Percentiles rank a stretch among this genome's conserved stretches.
phyloP scores from a whole-genome alignment of 1,284 basidiomycete species.

The Clitocybe nebularis region DNA sequence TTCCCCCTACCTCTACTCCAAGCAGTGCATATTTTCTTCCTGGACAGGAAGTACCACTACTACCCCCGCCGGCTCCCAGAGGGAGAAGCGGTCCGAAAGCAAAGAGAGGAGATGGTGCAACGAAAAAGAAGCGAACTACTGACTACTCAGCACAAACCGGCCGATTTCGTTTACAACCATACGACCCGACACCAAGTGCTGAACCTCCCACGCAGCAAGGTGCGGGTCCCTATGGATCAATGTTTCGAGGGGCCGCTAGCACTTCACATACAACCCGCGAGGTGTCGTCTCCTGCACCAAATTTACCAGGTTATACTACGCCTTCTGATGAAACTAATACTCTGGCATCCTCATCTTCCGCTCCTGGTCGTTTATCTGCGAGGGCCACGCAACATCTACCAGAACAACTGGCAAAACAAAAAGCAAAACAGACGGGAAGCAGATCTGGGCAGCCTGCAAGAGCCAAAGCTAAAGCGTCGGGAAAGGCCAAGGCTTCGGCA shows the following conservation, averaged over 20 bases:
- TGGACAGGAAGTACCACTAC: slow-evolving; percentile 41
- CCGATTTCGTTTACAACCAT: slow-evolving; percentile 34
- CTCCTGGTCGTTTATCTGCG: too few species aligned
- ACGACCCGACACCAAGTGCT: slow-evolving; percentile 23
- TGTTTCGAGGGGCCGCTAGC: too few species aligned
- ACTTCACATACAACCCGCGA: too few species aligned
- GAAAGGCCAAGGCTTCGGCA: background rate
- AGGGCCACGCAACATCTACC: too few species aligned
- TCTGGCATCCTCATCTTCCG: too few species aligned
- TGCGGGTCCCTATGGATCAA: slow-evolving; percentile 30
- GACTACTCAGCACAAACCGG: slow-evolving; percentile 35
- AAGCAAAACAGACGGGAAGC: too few species aligned
- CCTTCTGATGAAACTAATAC: background rate
- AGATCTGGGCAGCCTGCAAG: slow-evolving; percentile 4
- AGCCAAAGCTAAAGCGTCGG: background rate
- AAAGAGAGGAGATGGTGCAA: slow-evolving; percentile 24
- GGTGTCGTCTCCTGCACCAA: slow-evolving; percentile 9
- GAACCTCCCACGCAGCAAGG: slow-evolving; percentile 25
- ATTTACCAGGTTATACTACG: slow-evolving; percentile 5
- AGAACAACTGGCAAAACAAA: too few species aligned
- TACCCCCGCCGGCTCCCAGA: slow-evolving; percentile 16
- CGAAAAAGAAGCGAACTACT: slow-evolving; percentile 23
- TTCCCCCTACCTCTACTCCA: slow-evolving; percentile 22
- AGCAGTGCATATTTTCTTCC: slow-evolving; percentile 39
- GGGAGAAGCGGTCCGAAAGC: slow-evolving; percentile 15